Base-by-base conservation (phyloP, 495 filamentous ascomycete species). In the Daldinia caldariorum region DNA sequence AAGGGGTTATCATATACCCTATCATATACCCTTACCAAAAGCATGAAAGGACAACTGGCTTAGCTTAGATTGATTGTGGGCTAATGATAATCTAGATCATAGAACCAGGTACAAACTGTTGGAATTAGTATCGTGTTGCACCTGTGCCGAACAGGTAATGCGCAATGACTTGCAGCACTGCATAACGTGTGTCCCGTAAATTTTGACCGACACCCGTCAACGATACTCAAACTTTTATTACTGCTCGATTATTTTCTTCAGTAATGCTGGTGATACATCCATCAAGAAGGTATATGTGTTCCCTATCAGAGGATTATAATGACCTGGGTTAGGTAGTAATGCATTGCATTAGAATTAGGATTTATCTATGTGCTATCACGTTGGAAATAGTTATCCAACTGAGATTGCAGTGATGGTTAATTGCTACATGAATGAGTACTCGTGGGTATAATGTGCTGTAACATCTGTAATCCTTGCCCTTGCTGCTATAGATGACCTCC, bases 401-500 rank as follows among this genome's bases (percentile, higher is more conserved):
- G 20, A 37, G 29, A 18, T 7, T 55, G 18, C 29, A 56, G 14
- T 16, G 56, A 32, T 20, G 34, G 45, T 47, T 2, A 63, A 35
- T 20, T 56, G 38, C 37, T 35, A 35, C 16, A 14, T 35, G 31
- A 12, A 20, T 37, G 7, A 55, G 51, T 38, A 54, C 43, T 9
- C 34, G 26, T 56, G 13, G n/a, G 41, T 37, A 51, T 50, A 41
- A 56, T 37, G 35, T 51, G 32, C 18, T 29, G 22, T 45, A 13
- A 22, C 18, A 16, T 16, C 20, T 41, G 43, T n/a, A 58, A 38
- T 29, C 22, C 10, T 51, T n/a, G 6, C 31, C 10, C 7, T 38
- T 18, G 16, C 41, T 61, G 58, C 55, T 9, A 29, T 22, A 58
- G 31, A 58, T 51, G 35, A 4, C 10, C 14, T 35, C 43, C 16